A percentile compares a stretch with the other conserved stretches of the same genome.
These are phyloP conservation scores for Udeniomyces megalosporus DNA, from an alignment of 768 basidiomycete species.

Conservation along the genomic window DNA sequence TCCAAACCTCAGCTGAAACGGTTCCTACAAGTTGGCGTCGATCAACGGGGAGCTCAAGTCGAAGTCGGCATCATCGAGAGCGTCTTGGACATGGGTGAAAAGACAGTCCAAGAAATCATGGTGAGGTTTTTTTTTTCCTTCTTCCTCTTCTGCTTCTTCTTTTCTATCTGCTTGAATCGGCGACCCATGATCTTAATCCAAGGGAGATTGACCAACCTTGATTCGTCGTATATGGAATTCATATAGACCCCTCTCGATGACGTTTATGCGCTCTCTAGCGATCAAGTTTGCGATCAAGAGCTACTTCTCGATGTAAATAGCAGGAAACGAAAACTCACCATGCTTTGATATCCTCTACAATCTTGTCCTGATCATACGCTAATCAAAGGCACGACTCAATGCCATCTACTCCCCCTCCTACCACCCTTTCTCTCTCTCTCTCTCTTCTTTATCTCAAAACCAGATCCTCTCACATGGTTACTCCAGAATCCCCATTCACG, in stretches of 20 bases:
- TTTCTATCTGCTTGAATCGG: too few relatives aligned
- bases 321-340: slow-evolving; percentile 16
- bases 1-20: slow-evolving; percentile 27
- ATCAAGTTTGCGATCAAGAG: slow-evolving; percentile 24
- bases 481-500: too few relatives aligned
- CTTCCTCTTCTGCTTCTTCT: too few relatives aligned
- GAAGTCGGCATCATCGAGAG: slow-evolving; percentile 23
- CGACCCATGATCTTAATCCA: too few relatives aligned
- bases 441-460: too few relatives aligned
- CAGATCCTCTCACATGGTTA: too few relatives aligned
- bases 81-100: slow-evolving; percentile 25
- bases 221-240: too few relatives aligned
- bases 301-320: neutral
- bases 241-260: slow-evolving; percentile 23
- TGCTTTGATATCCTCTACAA: neutral
- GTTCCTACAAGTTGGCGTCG: slow-evolving; percentile 24
- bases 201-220: too few relatives aligned
- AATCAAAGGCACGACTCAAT: too few relatives aligned
- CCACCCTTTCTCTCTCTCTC: too few relatives aligned
- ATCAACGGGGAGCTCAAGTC: slow-evolving; percentile 23
- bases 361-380: too few relatives aligned
- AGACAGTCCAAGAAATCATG: slow-evolving; percentile 25
- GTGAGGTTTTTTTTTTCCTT: slow-evolving; percentile 15
- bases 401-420: too few relatives aligned
- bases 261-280: slow-evolving; percentile 21